Evolutionary conservation across 148 eudicot species (phyloP), one percentile per base, ranked within the genome.

Genomic region (Nepenthes mirabilis): DNA sequence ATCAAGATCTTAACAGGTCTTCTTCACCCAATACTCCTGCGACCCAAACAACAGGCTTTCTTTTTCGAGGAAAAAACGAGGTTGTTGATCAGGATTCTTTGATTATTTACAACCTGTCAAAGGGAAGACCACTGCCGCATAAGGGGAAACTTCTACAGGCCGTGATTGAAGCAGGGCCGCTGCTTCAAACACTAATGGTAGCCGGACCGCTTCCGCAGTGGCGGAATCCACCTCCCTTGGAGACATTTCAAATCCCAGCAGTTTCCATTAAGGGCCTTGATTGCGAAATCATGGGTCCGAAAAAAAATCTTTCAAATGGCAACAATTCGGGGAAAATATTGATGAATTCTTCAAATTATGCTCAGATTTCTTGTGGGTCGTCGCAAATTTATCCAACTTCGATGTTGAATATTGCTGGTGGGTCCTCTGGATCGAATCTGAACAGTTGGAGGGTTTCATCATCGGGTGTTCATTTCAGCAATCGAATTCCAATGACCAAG

Each of bases 201-300:
- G 80, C 91, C 0, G 86, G 82, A 3, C 74, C 81, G 33, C 83
- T 84, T 34, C 88, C 95, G 0, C 43, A 66, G 62, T 84, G 95
- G 95, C 70, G 79, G 5, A 75, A 80, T 43, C 91, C 88, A 1
- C 88, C 95, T 0, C 82, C 69, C 11, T 47, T 62, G 14, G 69
- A 74, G 34, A 2, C 71, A 9, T 57, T 66, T 9, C 82, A 71
- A 11, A 67, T 75, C n/a, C 83, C 85, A 33, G 70, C 77, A 1
- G 14, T 52, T 11, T 40, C 45, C 45, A 40, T 8, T 40, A 40
- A 40, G 8, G 55, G 32, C 2, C 2, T 13, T 12, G 32, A n/a
- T 48, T 11, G 52, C n/a, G 9, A 2, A 2, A 48, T 2, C n/a
- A 10, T 4, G 14, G 32, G 32, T 32, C 6, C 6, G 11, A 2